Evolutionary conservation across 108 stramenopile genomes (phyloP).

Genomic region (Stephanodiscus triporus): DNA sequence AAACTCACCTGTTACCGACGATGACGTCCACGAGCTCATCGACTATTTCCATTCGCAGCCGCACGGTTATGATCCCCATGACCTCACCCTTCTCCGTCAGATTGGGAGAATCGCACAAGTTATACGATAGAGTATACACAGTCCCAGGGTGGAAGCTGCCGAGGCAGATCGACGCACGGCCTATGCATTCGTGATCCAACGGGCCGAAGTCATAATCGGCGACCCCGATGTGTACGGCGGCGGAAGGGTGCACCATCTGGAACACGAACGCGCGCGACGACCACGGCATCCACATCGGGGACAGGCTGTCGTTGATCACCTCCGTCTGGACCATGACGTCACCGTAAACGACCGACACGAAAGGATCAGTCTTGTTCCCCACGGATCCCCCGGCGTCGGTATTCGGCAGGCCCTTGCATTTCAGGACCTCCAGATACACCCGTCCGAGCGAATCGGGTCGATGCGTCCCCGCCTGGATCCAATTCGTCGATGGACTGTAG

Average conservation of each 20-base stretch:
- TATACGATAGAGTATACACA: slow-evolving; percentile 63
- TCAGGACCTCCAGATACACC: slow-evolving; percentile 64
- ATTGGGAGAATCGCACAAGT: slow-evolving; percentile 57
- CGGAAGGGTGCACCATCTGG: slow-evolving; percentile 63
- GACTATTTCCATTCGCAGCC: slow-evolving; percentile 58
- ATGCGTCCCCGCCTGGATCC: slow-evolving; percentile 67
- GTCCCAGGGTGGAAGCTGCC: slow-evolving; percentile 58
- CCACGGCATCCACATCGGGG: slow-evolving; percentile 77
- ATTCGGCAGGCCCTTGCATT: slow-evolving; percentile 64
- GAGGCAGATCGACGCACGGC: slow-evolving; percentile 61
- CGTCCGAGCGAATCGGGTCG: slow-evolving; percentile 34
- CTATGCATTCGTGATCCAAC: slow-evolving; percentile 63
- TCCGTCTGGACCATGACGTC: slow-evolving; percentile 61
- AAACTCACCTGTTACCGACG: too few relatives aligned
- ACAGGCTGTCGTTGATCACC: slow-evolving; percentile 66
- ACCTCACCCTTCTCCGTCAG: slow-evolving; percentile 55
- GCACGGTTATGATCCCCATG: slow-evolving; percentile 67
- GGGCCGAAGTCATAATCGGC: slow-evolving; percentile 64
- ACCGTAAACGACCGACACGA: slow-evolving; percentile 52
- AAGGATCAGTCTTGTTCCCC: slow-evolving; percentile 65
- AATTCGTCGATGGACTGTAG: slow-evolving; percentile 53
- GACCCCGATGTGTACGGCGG: slow-evolving; percentile 61
- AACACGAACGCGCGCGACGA: slow-evolving; percentile 70
- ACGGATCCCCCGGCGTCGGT: slow-evolving; percentile 59
- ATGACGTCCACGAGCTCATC: too few relatives aligned